These are phyloP conservation scores for Teunomyces barrocoloradensis DNA, from an alignment of 805 yeast species.

Conservation along the genomic window DNA sequence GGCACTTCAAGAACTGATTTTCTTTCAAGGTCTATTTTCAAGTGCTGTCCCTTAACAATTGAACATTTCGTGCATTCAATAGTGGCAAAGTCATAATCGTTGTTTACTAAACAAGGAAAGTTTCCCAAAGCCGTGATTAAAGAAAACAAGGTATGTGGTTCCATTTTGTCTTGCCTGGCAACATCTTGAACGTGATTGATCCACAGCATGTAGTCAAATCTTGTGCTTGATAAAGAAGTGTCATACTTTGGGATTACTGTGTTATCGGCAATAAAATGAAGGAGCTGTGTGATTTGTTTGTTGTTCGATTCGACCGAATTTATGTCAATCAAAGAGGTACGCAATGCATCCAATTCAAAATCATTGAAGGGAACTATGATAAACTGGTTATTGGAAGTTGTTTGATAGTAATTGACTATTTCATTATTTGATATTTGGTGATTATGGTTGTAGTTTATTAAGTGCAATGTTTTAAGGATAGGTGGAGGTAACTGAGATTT, in stretches of 20 bases:
- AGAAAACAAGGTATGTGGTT: constrained; percentile 18
- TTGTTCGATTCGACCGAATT: neutral
- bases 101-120: constrained; percentile 41
- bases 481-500: constrained; percentile 12
- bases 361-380: constrained; percentile 17
- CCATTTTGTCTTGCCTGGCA: constrained; percentile 9
- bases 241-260: neutral
- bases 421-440: constrained; percentile 7
- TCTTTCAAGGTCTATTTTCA: constrained; percentile 20
- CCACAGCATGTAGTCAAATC: constrained; percentile 19
- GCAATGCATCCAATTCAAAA: constrained; percentile 15
- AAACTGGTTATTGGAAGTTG: constrained; percentile 8
- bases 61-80: constrained; percentile 39
- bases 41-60: constrained; percentile 21
- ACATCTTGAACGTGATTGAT: constrained; percentile 15
- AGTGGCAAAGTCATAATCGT: constrained; percentile 30
- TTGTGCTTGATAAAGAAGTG: constrained; percentile 1
- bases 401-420: constrained; percentile 11
- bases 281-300: neutral
- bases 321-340: constrained; percentile 6
- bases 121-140: constrained; percentile 40
- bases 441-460: constrained; percentile 19
- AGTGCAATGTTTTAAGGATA: constrained; percentile 20
- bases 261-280: neutral
- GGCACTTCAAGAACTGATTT: constrained; percentile 19